Evolutionary conservation across 1,139 yeast genomes (phyloP).

Genomic region (Hansenula lynferdii): DNA sequence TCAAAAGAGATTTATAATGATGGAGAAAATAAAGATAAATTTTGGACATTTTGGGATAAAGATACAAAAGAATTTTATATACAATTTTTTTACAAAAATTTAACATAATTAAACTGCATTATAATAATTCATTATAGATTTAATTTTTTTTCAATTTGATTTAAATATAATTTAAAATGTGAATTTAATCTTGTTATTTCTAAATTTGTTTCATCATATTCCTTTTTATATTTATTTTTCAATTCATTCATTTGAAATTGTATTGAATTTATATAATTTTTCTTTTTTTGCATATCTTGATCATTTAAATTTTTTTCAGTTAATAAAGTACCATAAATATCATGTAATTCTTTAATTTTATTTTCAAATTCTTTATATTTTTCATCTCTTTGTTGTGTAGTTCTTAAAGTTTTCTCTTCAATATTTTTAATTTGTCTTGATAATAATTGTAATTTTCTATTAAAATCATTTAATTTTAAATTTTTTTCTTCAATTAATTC

Average conservation of each 20-base stretch:
- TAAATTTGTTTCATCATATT: constrained; percentile 46
- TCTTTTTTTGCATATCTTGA: constrained; percentile 43
- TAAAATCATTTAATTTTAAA: constrained; percentile 42
- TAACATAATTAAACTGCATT: neutral
- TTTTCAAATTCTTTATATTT: constrained; percentile 41
- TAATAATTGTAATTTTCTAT: constrained; percentile 44
- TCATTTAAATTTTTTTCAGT: constrained; percentile 49
- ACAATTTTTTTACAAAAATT: constrained; percentile 52
- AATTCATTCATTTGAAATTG: constrained; percentile 42
- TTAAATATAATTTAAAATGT: constrained; percentile 44
- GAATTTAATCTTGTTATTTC: constrained; percentile 53
- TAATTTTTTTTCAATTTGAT: constrained; percentile 35
- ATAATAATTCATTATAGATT: constrained; percentile 4
- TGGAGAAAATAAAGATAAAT: constrained; percentile 28
- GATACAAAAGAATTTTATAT: constrained; percentile 66
- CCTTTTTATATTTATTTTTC: constrained; percentile 44
- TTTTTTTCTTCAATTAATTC: constrained; percentile 44
- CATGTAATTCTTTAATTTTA: constrained; percentile 40
- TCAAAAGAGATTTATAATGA: constrained; percentile 44
- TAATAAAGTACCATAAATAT: constrained; percentile 42
- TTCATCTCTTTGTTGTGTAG: constrained; percentile 43
- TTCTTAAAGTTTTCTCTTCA: constrained; percentile 49
- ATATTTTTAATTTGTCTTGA: constrained; percentile 48
- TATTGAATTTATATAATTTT: constrained; percentile 37
- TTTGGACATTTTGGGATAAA: constrained; percentile 69